These are phyloP conservation scores for Hymenoscyphus fructigenus DNA, from an alignment of 2,329 filamentous ascomycete genomes.

Conservation along the genomic window DNA sequence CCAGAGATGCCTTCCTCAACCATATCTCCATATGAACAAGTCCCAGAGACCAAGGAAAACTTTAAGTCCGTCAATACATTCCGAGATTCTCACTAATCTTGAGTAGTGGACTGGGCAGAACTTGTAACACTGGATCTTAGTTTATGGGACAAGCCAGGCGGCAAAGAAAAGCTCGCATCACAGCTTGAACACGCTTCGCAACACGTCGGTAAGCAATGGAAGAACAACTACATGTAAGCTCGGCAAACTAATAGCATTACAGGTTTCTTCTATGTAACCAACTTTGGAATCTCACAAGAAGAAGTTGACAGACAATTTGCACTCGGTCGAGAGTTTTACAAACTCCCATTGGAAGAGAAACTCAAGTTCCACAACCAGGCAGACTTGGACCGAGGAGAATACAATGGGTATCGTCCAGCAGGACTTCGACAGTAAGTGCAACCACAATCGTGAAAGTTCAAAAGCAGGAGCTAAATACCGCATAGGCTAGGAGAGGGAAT, in stretches of 20 bases:
- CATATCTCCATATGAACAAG: slow-evolving; percentile 44
- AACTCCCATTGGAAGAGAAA: slow-evolving; percentile 57
- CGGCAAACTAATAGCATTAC: background rate
- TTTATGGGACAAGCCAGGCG: slow-evolving; percentile 47
- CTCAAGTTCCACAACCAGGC: slow-evolving; percentile 48
- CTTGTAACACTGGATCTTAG: slow-evolving; percentile 54
- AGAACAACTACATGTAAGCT: background rate
- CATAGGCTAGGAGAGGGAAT: slow-evolving; percentile 5
- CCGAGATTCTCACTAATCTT: background rate
- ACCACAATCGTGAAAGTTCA: background rate
- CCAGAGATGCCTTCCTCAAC: background rate
- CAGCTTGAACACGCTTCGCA: slow-evolving; percentile 53
- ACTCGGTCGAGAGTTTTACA: slow-evolving; percentile 58
- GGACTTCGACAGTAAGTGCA: slow-evolving; percentile 33
- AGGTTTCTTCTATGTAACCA: slow-evolving; percentile 60
- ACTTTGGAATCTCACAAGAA: slow-evolving; percentile 61
- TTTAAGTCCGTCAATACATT: slow-evolving; percentile 21
- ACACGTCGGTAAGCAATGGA: slow-evolving; percentile 44
- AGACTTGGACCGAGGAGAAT: slow-evolving; percentile 51
- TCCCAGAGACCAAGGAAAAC: slow-evolving; percentile 47
- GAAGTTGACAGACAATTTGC: slow-evolving; percentile 61
- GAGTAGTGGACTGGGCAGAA: slow-evolving; percentile 46
- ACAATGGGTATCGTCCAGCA: slow-evolving; percentile 55
- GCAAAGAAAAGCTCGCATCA: slow-evolving; percentile 50
- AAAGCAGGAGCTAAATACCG: background rate